phyloP scores from a whole-genome alignment of 148 eudicot species.

The Dysphania ambrosioides region DNA sequence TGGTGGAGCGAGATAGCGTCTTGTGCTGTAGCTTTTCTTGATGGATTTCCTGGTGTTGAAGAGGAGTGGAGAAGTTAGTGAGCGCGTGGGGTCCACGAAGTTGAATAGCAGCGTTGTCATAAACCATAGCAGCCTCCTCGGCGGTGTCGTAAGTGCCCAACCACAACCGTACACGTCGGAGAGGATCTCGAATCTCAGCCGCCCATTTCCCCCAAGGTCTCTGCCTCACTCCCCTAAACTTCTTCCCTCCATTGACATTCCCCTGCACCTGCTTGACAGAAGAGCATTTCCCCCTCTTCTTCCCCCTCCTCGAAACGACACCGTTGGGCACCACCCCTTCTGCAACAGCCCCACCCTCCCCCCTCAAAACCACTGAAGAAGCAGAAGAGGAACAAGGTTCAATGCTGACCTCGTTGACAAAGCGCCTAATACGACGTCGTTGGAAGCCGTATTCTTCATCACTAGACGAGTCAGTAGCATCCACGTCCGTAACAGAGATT shows the following conservation, averaged over 20 bases:
- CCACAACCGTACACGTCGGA: constrained; percentile 61
- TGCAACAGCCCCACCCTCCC: neutral
- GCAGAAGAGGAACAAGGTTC: constrained; percentile 22
- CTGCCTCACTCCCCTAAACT: constrained; percentile 69
- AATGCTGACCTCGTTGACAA: constrained; percentile 48
- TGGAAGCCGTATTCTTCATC: constrained; percentile 37
- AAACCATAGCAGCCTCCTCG: constrained; percentile 78
- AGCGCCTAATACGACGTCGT: constrained; percentile 40
- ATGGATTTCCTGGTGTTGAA: neutral
- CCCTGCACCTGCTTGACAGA: neutral
- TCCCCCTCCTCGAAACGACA: constrained; percentile 15
- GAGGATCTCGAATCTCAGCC: constrained; percentile 84
- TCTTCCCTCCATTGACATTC: constrained; percentile 25
- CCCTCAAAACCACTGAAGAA: neutral
- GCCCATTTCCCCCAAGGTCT: constrained; percentile 88
- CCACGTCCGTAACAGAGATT: constrained; percentile 57
- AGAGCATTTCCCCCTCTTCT: constrained; percentile 10
- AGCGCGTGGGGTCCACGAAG: constrained; percentile 72
- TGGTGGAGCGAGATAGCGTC: constrained; percentile 26
- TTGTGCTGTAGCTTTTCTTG: neutral
- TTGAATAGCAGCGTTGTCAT: constrained; percentile 69
- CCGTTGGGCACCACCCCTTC: neutral
- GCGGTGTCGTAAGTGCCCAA: constrained; percentile 75
- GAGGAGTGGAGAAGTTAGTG: constrained; percentile 47
- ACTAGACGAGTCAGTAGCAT: constrained; percentile 76